Evolutionary conservation across 805 yeast genomes (phyloP), one percentile per base, ranked within the genome.

Genomic region (Schwanniomyces yamadae): DNA sequence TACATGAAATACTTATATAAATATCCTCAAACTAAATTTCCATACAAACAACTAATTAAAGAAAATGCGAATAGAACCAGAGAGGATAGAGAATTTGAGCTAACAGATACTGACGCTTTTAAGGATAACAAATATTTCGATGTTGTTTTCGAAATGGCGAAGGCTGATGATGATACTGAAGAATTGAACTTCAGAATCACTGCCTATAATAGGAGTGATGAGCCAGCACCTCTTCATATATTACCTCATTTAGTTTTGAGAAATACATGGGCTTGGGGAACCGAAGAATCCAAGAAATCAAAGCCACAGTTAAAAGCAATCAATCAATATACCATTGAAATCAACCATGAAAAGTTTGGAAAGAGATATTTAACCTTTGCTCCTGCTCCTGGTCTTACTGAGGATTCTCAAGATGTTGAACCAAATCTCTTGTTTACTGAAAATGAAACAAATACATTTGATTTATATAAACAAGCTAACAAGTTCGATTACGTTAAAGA

Each of bases 201-300:
- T 8, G 96, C 95, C 27, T 84, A 84, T 57, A 89, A 89, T 58
- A 71, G 96, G 45, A 80, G 93, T 24, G 77, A 77, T 37, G 79
- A 84, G 37, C 73, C 93, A 4, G 96, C 96, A n/a, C 95, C 95
- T 2, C 66, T 89, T 41, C 95, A 88, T 59, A 74, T 90, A 28
- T 61, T 85, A 42, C 97, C 97, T 7, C 96, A 89, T 47, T 63
- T 86, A 20, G 78, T 80, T 46, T 85, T 82, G 63, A 75, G 96
- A 64, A 89, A 89, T 63, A 85, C 93, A 11, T 89, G 97, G 97
- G 67, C 83, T n/a, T 89, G 96, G 96, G 87, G 90, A 30, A 64
- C 71, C 9, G 70, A 73, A 41, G 79, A 75, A 39, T 62, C 61
- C 26, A 54, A 62, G 28, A 51, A 54, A 27, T 59, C 55, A 37